Evolutionary conservation across 148 eudicot genomes (phyloP), one percentile per base, ranked within the genome.

Genomic region (Gaultheria prostrata): DNA sequence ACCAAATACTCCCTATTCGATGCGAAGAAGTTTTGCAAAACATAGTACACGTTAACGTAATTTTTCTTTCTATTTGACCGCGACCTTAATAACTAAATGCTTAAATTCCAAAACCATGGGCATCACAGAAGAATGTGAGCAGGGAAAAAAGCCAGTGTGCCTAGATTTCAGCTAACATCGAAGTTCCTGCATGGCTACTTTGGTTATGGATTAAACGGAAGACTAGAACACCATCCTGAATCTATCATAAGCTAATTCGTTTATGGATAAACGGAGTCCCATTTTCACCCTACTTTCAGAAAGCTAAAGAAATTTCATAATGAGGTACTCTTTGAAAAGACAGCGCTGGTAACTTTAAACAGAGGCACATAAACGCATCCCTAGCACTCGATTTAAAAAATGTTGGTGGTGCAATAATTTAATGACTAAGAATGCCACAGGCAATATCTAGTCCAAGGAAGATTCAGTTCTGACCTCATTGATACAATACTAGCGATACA

Each of bases 391-490:
- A 18, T 43, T 33, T 18, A 33, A 30, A 24, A 24, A 11, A 4
- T 76, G 79, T 33, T 1, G 65, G 65, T 8, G 43, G n/a, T 78
- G 39, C 17, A 79, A 32, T 54, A 78, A 54, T 24, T 33, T 78
- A 30, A 69, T 10, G 45, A 79, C 48, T 20, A 10, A 32, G 70
- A 56, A 79, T 35, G 70, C 17, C 39, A 78, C n/a, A 3, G 45
- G 18, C 70, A 79, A 20, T 35, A 79, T 79, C 54, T 61, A 63
- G 15, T 24, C 82, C 53, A 78, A 59, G 4, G 8, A 56, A 80
- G 20, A 30, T 61, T 78, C 73, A 45, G 0, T 78, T 32, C 8
- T n/a, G 43, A 77, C n/a, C 61, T 15, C 43, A 12, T 48, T 49
- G 57, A 46, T 18, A 75, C 43, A 17, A 14, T 75, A 46, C 15